phyloP scores from a whole-genome alignment of 345 rosid species.

The Erodium maritimum region DNA sequence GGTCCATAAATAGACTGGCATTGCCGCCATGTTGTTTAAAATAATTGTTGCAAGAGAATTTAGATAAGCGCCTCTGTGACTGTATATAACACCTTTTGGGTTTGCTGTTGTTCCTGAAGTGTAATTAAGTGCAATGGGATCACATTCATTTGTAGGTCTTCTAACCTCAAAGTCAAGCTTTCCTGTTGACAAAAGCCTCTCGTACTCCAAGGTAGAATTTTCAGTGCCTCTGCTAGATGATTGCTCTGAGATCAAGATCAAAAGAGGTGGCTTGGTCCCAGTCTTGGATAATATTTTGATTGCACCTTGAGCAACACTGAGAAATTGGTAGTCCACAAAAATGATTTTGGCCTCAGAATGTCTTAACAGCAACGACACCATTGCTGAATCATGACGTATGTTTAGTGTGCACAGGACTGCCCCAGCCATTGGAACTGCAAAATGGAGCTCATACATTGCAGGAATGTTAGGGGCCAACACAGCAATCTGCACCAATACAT shows the following conservation, averaged over 20 bases:
- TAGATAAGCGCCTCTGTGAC: constrained; percentile 54
- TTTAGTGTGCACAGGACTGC: constrained; percentile 51
- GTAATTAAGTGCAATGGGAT: constrained; percentile 44
- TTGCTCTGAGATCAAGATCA: constrained; percentile 28
- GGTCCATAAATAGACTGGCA: constrained; percentile 47
- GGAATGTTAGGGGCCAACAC: constrained; percentile 50
- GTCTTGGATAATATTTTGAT: constrained; percentile 28
- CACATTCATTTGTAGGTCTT: constrained; percentile 37
- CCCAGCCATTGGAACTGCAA: constrained; percentile 58
- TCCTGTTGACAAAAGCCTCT: constrained; percentile 30
- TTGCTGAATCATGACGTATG: constrained; percentile 37
- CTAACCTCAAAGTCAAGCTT: constrained; percentile 29
- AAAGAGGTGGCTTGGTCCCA: constrained; percentile 23
- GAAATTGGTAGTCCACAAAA: constrained; percentile 40
- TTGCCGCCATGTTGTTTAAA: constrained; percentile 29
- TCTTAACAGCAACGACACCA: constrained; percentile 31
- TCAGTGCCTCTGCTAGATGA: not conserved
- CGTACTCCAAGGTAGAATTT: constrained; percentile 25
- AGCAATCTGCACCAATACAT: constrained; percentile 38
- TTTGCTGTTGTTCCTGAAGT: constrained; percentile 58
- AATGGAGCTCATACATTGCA: constrained; percentile 53
- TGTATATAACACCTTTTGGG: constrained; percentile 53
- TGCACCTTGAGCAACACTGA: constrained; percentile 34
- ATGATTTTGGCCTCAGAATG: constrained; percentile 47
- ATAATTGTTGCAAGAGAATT: constrained; percentile 40